Base-by-base conservation (phyloP, 768 basidiomycete species). In the Lentinula aciculospora region DNA sequence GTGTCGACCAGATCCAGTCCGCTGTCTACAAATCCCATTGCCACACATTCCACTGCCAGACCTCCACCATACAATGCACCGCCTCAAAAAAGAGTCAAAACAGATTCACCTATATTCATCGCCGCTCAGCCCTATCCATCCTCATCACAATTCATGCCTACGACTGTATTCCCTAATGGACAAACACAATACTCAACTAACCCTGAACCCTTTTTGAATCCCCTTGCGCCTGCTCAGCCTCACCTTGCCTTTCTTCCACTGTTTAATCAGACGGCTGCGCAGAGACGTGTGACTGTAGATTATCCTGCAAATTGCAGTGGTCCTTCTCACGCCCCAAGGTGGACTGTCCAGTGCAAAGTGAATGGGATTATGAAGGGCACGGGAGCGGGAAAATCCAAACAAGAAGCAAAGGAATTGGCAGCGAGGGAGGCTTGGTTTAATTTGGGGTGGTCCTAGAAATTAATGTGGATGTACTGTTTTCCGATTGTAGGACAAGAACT, bases 321-420 rank as follows among this genome's bases (percentile, higher is more conserved):
- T 40, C 87, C 86, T 17, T 71, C 84, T 4, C 88, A 91, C 63
- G 82, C 86, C 25, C 81, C 83, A 27, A 76, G 74, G 59, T 91
- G 89, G 89, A 74, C 68, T 37, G 82, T 85, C 34, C 75, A n/a
- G 23, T 68, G 56, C 28, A 39, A 59, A 89, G 89, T 88, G 51
- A 86, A 89, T 63, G 86, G 86, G 1, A 81, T 88, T 58, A 73
- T 74, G 64, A 88, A 83, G 64, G 89, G 89, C 10, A 69, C 74
- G 49, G 89, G 89, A 1, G 69, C 67, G n/a, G 86, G 87, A 28
- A 73, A 76, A 53, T 86, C 76, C 68, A 91, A 91, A 68, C 88
- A 91, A 65, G 70, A 81, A 1, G 89, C 89, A 6, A 91, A 89
- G 68, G 89, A 91, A 64, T 85, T 86, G 57, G 89, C 89, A 0